Evolutionary conservation across 805 yeast species (phyloP).

Genomic region (Isabelozyma heimii): DNA sequence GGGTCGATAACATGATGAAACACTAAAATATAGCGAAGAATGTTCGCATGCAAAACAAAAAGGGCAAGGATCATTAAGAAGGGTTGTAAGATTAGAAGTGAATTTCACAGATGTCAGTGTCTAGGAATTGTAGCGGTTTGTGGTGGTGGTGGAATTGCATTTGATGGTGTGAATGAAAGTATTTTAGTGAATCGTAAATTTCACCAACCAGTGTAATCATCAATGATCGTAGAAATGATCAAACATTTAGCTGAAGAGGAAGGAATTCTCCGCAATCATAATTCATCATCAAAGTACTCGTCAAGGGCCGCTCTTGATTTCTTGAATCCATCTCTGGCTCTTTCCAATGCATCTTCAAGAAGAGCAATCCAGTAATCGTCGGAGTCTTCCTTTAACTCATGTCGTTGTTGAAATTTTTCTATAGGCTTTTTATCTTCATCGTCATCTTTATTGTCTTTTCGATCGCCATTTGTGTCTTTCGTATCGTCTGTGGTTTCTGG

Average conservation of each 20-base stretch:
- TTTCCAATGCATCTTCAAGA: conserved; percentile 51
- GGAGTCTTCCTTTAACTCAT: conserved; percentile 10
- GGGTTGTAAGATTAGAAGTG: too few species aligned
- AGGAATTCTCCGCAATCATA: conserved; percentile 2
- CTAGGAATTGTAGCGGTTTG: too few species aligned
- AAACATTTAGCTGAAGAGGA: too few species aligned
- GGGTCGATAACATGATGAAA: not conserved
- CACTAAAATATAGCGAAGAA: too few species aligned
- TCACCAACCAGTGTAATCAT: too few species aligned
- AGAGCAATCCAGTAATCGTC: conserved; percentile 42
- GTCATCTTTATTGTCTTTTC: conserved; percentile 25
- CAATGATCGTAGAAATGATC: too few species aligned
- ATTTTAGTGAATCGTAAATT: too few species aligned
- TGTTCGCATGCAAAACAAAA: not conserved
- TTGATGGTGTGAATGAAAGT: too few species aligned
- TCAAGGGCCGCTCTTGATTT: conserved; percentile 50
- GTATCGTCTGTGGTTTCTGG: too few species aligned
- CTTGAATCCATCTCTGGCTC: conserved; percentile 50
- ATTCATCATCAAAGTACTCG: conserved; percentile 46
- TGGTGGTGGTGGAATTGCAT: too few species aligned
- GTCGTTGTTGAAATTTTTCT: conserved; percentile 9
- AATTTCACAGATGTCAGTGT: too few species aligned
- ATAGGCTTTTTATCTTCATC: conserved; percentile 27
- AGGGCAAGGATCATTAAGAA: too few species aligned
- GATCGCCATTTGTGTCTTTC: conserved; percentile 13